Evolutionary conservation across 768 basidiomycete genomes (phyloP).

Genomic region (Fomitopsis serialis): DNA sequence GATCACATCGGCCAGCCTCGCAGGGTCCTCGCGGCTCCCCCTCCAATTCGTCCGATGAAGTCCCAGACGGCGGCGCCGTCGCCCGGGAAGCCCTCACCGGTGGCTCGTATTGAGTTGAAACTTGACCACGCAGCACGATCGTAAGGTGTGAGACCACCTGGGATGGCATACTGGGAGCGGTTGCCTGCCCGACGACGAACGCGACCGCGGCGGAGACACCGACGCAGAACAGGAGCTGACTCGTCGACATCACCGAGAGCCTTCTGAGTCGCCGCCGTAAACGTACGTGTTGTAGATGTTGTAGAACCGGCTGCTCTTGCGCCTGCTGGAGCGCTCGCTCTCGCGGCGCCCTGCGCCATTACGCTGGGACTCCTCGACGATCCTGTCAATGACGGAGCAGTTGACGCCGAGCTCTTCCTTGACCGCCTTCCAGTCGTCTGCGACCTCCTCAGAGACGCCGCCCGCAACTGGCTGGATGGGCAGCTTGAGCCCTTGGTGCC

Average conservation of each 20-base stretch:
- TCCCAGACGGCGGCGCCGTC: slow-evolving; percentile 63
- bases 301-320: slow-evolving; percentile 55
- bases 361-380: slow-evolving; percentile 43
- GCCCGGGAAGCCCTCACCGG: slow-evolving; percentile 60
- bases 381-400: slow-evolving; percentile 71
- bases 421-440: slow-evolving; percentile 74
- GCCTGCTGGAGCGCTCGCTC: slow-evolving; percentile 16
- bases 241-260: slow-evolving; percentile 25
- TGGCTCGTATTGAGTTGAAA: slow-evolving; percentile 67
- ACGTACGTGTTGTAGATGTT: slow-evolving; percentile 82
- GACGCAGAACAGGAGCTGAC: slow-evolving; percentile 51
- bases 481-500: slow-evolving; percentile 56
- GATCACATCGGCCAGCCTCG: slow-evolving; percentile 71
- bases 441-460: slow-evolving; percentile 60
- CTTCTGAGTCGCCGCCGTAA: slow-evolving; percentile 37
- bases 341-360: slow-evolving; percentile 26
- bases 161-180: slow-evolving; percentile 51
- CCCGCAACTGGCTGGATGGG: slow-evolving; percentile 39
- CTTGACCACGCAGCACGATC: slow-evolving; percentile 77
- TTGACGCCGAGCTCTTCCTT: slow-evolving; percentile 78
- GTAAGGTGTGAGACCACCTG: slow-evolving; percentile 67
- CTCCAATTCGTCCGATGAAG: slow-evolving; percentile 65
- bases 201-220: slow-evolving; percentile 60
- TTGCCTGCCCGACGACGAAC: slow-evolving; percentile 55
- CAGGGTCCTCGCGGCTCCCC: slow-evolving; percentile 70